These are phyloP conservation scores for Paracoccidioides lutzii DNA, from an alignment of 2,329 filamentous ascomycete species.

Conservation along the genomic window DNA sequence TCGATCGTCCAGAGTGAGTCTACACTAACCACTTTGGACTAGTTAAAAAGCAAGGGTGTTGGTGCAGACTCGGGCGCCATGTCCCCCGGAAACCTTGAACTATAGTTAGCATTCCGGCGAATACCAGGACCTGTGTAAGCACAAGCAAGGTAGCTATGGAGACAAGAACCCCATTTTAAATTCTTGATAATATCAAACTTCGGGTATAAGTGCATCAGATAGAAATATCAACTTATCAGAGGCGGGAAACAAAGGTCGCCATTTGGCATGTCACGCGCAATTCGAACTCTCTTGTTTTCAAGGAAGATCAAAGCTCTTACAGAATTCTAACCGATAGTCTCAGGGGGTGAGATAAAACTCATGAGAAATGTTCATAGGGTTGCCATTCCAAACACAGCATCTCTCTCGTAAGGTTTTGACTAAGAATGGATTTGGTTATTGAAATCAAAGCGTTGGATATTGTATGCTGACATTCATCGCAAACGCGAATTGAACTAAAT, in stretches of 20 bases:
- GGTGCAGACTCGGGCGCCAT: background rate
- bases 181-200: background rate
- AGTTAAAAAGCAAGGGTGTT: background rate
- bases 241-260: background rate
- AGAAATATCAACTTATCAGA: background rate
- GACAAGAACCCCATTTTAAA: background rate
- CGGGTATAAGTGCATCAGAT: background rate
- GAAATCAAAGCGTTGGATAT: no score
- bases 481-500: no score
- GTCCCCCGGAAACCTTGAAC: background rate
- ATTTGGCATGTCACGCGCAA: background rate
- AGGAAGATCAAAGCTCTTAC: background rate
- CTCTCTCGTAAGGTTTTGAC: no score
- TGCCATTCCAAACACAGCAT: no score
- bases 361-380: no score
- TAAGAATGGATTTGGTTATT: no score
- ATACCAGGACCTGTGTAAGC: no score
- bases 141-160: no score
- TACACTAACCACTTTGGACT: background rate
- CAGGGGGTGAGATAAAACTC: no score
- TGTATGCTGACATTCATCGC: no score
- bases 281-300: background rate
- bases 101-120: background rate
- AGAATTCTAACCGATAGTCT: no score
- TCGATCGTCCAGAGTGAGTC: no score